Base-by-base conservation (phyloP, 495 filamentous ascomycete species). In the Hypoxylon subgilvum region DNA sequence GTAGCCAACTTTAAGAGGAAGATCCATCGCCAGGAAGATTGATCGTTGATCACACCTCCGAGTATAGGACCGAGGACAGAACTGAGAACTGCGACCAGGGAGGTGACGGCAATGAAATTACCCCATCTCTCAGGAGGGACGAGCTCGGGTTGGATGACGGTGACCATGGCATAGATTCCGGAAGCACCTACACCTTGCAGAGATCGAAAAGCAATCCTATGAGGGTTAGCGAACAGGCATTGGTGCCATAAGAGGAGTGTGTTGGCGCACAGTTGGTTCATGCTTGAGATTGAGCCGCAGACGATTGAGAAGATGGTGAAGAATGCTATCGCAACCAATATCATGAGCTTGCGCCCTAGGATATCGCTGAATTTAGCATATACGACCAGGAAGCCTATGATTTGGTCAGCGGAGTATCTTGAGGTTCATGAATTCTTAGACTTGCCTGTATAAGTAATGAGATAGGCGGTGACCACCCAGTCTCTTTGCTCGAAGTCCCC, bases 391-490 rank as follows among this genome's bases (percentile, higher is more conserved):
- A 82, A 80, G 9, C 74, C 77, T 76, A 16, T 12, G 22, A 36
- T 10, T 6, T 17, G 10, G 18, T 57, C 18, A 57, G 17, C 10
- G 25, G 16, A 27, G 1, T 17, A 30, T 16, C 22, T 13, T 16
- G 19, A 1, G 6, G 16, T 30, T 4, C 16, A 6, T 9, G 23
- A 12, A 10, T 2, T 41, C 4, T 1, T 32, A 12, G n/a, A 17
- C 69, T 49, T 70, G 79, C 83, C 80, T 16, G 81, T 78, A 41
- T 84, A 84, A 2, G 76, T 82, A 34, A 85, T 59, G 10, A 85
- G 65, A 56, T 86, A 87, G 10, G 74, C 72, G 1, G 80, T 82
- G 23, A 85, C 73, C 10, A 87, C 72, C 84, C 82, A 86, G 44
- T 72, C 75, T 21, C 69, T 65, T 39, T 78, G 66, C 18, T 72